Base-by-base conservation (phyloP, 495 filamentous ascomycete genomes). In the Neurospora tetrasperma region DNA sequence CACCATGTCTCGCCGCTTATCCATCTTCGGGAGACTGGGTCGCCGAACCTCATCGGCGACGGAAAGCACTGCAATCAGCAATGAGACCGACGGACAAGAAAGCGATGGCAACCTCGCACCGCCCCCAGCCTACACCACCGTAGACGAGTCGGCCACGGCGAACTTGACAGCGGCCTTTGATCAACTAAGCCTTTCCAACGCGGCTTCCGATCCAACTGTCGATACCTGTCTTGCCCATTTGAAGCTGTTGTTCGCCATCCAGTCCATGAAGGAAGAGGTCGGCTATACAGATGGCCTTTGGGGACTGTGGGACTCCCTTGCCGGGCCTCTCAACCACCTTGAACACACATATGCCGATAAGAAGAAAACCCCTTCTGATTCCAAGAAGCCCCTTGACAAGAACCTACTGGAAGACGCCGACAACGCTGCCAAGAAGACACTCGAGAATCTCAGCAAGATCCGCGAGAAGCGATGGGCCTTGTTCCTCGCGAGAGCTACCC, bases 381-480 rank as follows among this genome's bases (percentile, higher is more conserved):
- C 31, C 54, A 66, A 66, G 54, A 66, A 66, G 14, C 54, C 27
- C 31, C 27, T 66, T 9, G 71, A 43, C 16, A 6, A 68, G 12
- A 74, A 72, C 27, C 72, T 71, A 14, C 75, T 77, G 69, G 41
- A 80, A 73, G 72, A 79, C 38, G 72, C 78, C 42, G 72, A 79
- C 27, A 74, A 66, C 16, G 42, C 73, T 62, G 72, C 75, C 10
- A 74, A 79, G 35, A 78, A 80, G 71, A 75, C 75, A 42, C 76
- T 81, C 46, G 74, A 77, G 31, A 73, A 76, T 11, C 76, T 88
- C 11, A 86, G 86, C 44, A 81, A 82, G 42, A 85, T 94, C 42
- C 83, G 88, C 42, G 92, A 96, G 82, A 94, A 94, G 82, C 84
- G 92, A 78, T 97, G 94, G 94, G 87, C 87, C 5, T 78, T 94